Conservation (phyloP, 2,329 filamentous ascomycete genomes). For the Beauveria brongniartii region DNA sequence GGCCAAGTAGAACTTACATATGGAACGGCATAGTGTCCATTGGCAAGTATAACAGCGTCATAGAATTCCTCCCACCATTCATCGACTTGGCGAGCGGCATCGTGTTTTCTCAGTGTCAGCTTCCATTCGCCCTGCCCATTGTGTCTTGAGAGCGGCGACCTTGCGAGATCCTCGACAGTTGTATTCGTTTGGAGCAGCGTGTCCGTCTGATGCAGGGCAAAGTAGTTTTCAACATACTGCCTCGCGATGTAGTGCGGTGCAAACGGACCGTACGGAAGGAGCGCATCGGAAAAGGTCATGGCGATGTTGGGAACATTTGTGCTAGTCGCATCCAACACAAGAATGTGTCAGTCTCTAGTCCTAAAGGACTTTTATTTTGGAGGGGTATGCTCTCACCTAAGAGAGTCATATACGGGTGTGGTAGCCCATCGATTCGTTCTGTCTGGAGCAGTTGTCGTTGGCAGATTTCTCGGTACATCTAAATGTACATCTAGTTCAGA, state of each 20-base stretch:
- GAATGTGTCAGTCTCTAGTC: neutral
- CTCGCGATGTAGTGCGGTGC: conserved; percentile 45
- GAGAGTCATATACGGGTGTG: conserved; percentile 42
- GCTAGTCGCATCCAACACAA: conserved; percentile 18
- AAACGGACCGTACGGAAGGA: conserved; percentile 48
- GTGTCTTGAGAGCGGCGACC: conserved; percentile 15
- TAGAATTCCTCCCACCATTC: conserved; percentile 47
- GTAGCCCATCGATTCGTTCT: conserved; percentile 35
- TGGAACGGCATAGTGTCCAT: conserved; percentile 36
- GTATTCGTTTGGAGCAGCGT: conserved; percentile 38
- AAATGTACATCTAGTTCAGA: conserved; percentile 37
- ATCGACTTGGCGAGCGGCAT: conserved; percentile 35
- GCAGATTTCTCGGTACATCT: conserved; percentile 34
- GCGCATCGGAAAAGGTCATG: conserved; percentile 46
- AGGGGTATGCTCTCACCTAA: conserved; percentile 33
- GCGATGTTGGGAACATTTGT: conserved; percentile 50
- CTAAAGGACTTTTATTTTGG: neutral
- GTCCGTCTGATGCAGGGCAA: conserved; percentile 41
- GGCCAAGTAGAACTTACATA: conserved; percentile 28
- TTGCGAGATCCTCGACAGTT: conserved; percentile 41
- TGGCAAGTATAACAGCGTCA: conserved; percentile 35
- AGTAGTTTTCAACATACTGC: conserved; percentile 49
- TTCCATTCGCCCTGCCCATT: conserved; percentile 30
- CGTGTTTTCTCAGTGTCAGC: conserved; percentile 38
- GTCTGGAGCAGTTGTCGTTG: conserved; percentile 30